These are phyloP conservation scores for Rosa hybrid DNA, from an alignment of 331 rosid species.

Conservation along the genomic window DNA sequence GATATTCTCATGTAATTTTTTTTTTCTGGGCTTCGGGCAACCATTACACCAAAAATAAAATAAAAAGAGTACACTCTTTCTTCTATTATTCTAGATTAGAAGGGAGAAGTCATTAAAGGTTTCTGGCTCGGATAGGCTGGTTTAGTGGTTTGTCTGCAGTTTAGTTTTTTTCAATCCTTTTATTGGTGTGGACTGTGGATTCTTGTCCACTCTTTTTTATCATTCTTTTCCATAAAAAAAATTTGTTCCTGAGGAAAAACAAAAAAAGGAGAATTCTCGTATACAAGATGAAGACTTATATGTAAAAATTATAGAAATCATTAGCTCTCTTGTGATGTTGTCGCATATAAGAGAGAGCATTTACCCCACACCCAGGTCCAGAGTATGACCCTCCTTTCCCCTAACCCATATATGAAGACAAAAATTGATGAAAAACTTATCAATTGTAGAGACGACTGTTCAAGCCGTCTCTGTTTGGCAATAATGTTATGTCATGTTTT, in stretches of 20 bases:
- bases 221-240: too few species aligned
- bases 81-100: not conserved
- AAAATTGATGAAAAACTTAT: not conserved
- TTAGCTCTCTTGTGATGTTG: too few species aligned
- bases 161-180: not conserved
- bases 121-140: not conserved
- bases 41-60: not conserved
- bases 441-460: not conserved
- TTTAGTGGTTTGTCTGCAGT: not conserved
- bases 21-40: not conserved
- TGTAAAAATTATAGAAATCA: not conserved
- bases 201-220: not conserved
- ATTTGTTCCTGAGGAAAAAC: too few species aligned
- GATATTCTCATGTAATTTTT: not conserved
- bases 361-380: not conserved
- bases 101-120: not conserved
- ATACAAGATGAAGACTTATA: too few species aligned
- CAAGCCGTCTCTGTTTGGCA: not conserved
- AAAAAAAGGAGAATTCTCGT: too few species aligned
- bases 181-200: not conserved
- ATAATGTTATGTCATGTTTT: not conserved
- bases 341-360: too few species aligned
- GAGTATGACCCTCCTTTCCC: not conserved
- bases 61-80: not conserved
- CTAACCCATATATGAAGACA: not conserved